Evolutionary conservation across 1,139 yeast genomes (phyloP).

Genomic region (Magnusiomyces ingens): DNA sequence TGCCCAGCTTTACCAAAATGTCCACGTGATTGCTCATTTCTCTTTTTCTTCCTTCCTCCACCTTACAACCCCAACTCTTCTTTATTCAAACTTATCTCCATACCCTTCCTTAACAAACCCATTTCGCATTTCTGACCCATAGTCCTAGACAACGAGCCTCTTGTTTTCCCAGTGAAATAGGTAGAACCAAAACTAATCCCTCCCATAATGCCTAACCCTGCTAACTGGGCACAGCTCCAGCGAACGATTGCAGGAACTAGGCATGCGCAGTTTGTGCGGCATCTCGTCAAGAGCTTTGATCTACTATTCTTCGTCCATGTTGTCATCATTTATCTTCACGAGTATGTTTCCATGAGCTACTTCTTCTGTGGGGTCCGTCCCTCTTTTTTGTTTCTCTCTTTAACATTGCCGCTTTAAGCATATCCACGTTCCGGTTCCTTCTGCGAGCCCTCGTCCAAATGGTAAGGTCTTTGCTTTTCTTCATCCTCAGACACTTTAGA

Average conservation of each 20-base stretch:
- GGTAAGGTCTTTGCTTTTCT: constrained; percentile 8
- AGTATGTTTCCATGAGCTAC: constrained; percentile 15
- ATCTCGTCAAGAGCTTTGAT: constrained; percentile 22
- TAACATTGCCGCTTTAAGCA: constrained; percentile 6
- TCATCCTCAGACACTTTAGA: background rate
- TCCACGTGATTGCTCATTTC: too few relatives aligned
- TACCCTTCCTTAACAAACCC: too few relatives aligned
- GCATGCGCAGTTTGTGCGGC: constrained; percentile 23
- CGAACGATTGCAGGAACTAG: constrained; percentile 2
- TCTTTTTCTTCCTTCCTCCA: too few relatives aligned
- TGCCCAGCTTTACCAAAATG: too few relatives aligned
- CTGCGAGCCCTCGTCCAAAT: constrained; percentile 23
- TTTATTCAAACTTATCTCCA: too few relatives aligned
- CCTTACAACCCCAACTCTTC: too few relatives aligned
- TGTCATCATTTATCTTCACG: constrained; percentile 25
- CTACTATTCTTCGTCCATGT: constrained; percentile 23
- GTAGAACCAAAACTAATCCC: too few relatives aligned
- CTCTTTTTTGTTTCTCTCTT: too few relatives aligned
- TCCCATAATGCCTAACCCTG: background rate
- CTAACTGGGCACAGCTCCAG: background rate
- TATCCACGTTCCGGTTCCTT: constrained; percentile 23
- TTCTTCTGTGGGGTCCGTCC: background rate
- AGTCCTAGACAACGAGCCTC: too few relatives aligned
- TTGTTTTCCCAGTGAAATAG: too few relatives aligned
- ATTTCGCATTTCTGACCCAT: too few relatives aligned